phyloP scores from a whole-genome alignment of 352 stramenopile species.

The Plasmopara viticola region DNA sequence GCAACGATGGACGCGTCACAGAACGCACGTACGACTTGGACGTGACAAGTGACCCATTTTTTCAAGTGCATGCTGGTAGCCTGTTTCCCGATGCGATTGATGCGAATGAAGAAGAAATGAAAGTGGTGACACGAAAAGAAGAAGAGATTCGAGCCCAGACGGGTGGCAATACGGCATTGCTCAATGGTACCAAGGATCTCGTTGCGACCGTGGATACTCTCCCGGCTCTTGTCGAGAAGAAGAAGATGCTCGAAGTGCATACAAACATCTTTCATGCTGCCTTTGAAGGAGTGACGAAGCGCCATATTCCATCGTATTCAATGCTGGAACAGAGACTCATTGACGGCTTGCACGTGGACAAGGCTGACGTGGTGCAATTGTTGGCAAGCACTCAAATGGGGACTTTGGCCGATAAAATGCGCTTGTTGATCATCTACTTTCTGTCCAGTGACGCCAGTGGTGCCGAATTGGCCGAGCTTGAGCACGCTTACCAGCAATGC shows the following conservation, averaged over 20 bases:
- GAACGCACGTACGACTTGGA: conserved; percentile 81
- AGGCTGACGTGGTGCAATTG: conserved; percentile 64
- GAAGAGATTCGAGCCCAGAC: conserved; percentile 75
- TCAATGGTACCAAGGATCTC: conserved; percentile 77
- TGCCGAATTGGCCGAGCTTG: conserved; percentile 70
- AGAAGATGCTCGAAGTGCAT: conserved; percentile 86
- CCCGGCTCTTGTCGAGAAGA: conserved; percentile 77
- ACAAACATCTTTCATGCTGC: conserved; percentile 85
- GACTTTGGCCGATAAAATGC: conserved; percentile 73
- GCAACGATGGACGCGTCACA: conserved; percentile 23
- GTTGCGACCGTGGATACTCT: conserved; percentile 80
- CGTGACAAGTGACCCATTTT: conserved; percentile 78
- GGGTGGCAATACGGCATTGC: conserved; percentile 53
- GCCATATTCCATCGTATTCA: conserved; percentile 77
- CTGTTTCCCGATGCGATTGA: conserved; percentile 80
- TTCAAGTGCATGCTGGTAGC: conserved; percentile 64
- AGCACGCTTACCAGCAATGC: conserved; percentile 63
- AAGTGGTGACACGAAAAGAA: conserved; percentile 80
- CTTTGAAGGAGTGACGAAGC: conserved; percentile 70
- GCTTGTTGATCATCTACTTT: conserved; percentile 86
- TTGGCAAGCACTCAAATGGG: conserved; percentile 57
- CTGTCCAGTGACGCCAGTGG: conserved; percentile 62
- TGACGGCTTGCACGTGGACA: conserved; percentile 64
- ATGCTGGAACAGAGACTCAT: conserved; percentile 87
- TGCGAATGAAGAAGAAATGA: conserved; percentile 87